Conservation (phyloP, 345 rosid genomes). For the Salix suchowensis region DNA sequence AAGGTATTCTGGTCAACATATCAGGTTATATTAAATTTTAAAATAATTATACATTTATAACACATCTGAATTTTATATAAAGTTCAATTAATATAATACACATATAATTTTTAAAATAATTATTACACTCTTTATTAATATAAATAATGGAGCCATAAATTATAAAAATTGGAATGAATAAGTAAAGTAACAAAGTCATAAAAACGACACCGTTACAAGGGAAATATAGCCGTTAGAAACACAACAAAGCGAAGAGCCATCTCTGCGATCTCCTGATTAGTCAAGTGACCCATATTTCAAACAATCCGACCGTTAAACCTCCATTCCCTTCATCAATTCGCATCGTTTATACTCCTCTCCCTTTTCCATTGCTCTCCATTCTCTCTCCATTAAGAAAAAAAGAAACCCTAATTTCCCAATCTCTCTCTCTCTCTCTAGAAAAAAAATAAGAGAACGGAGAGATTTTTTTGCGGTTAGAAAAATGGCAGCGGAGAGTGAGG, state of each 20-base stretch:
- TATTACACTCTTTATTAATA: no score
- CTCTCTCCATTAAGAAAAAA: not conserved
- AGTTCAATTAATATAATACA: no score
- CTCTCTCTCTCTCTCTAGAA: not conserved
- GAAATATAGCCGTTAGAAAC: conserved; percentile 50
- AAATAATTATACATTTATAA: no score
- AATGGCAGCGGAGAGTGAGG: not conserved
- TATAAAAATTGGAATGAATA: not conserved
- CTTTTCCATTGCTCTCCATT: not conserved
- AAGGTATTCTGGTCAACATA: rapidly evolving
- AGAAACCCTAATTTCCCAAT: not conserved
- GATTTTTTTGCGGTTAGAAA: not conserved
- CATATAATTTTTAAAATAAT: no score
- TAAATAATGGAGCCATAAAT: not conserved
- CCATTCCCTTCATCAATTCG: not conserved
- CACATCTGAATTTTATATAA: no score
- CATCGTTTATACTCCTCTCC: conserved; percentile 26
- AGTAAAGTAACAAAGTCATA: not conserved
- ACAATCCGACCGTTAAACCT: conserved; percentile 59
- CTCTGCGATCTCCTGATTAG: conserved; percentile 31
- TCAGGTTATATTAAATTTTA: no score
- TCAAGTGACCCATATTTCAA: conserved; percentile 28
- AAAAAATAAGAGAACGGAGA: not conserved
- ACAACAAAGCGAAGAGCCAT: not conserved
- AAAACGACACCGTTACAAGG: conserved; percentile 23